Percentiles rank a stretch among this genome's conserved stretches.
These are phyloP conservation scores for Tephrocybe sp. DNA, from an alignment of 768 basidiomycete species.

Conservation along the genomic window DNA sequence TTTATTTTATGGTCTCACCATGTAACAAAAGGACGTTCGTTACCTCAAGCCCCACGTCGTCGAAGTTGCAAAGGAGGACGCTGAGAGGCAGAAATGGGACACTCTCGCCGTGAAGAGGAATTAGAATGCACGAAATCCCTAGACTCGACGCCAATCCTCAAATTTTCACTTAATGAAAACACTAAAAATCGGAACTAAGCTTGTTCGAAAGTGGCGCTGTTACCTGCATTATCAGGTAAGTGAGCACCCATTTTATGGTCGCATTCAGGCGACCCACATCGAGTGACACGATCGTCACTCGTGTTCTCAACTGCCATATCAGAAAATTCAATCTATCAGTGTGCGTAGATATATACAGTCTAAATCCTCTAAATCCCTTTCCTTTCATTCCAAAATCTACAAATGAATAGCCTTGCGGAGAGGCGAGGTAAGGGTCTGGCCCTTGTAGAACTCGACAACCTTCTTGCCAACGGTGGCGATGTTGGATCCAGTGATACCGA, in stretches of 20 bases:
- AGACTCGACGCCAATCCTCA: neutral
- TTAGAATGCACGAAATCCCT: constrained; percentile 33
- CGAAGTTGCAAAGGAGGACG: constrained; percentile 71
- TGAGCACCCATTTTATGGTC: no score
- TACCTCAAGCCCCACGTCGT: constrained; percentile 83
- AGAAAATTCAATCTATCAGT: no score
- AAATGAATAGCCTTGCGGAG: constrained; percentile 67
- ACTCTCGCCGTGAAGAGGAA: constrained; percentile 69
- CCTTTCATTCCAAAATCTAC: constrained; percentile 15
- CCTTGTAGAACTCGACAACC: constrained; percentile 85
- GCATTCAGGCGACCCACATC: no score
- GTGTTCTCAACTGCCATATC: no score
- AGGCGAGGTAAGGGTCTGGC: constrained; percentile 74
- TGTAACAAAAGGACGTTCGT: constrained; percentile 69
- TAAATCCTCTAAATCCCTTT: constrained; percentile 6
- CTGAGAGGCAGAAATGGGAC: constrained; percentile 84
- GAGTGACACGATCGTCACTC: no score
- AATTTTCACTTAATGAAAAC: constrained; percentile 4
- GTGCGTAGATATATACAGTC: constrained; percentile 6
- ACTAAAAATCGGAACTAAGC: neutral
- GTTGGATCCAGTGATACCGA: constrained; percentile 78
- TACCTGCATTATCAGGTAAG: no score
- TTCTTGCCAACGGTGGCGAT: constrained; percentile 84
- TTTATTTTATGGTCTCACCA: neutral
- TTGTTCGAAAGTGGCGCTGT: neutral